A percentile compares a stretch with the other conserved stretches of the same genome.
These are phyloP conservation scores for Xylaria bambusicola DNA, from an alignment of 495 filamentous ascomycete genomes.

Conservation along the genomic window DNA sequence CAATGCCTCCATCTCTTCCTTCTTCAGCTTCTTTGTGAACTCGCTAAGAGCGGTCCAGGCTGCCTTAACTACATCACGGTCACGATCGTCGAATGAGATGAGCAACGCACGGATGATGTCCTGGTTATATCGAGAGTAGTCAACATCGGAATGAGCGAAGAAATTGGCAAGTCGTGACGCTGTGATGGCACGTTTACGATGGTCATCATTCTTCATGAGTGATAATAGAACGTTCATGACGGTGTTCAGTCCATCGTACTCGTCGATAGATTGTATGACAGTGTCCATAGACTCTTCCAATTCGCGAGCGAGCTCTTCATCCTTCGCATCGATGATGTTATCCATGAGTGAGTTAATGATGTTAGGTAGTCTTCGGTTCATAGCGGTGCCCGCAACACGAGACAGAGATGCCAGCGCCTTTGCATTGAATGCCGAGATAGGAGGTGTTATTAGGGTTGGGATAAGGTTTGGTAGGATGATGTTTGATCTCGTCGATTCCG, in stretches of 20 bases:
- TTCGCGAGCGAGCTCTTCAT: constrained; percentile 72
- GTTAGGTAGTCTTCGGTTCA: constrained; percentile 83
- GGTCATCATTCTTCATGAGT: constrained; percentile 89
- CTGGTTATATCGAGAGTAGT: constrained; percentile 92
- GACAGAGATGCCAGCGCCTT: constrained; percentile 89
- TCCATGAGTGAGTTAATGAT: constrained; percentile 95
- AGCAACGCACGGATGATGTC: constrained; percentile 87
- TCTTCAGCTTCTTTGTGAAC: constrained; percentile 84
- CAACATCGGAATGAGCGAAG: constrained; percentile 77
- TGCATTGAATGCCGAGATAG: constrained; percentile 94
- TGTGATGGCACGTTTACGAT: constrained; percentile 75
- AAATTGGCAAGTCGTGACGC: constrained; percentile 83
- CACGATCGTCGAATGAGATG: constrained; percentile 87
- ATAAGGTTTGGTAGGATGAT: constrained; percentile 96
- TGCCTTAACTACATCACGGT: constrained; percentile 83
- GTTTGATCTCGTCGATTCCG: constrained; percentile 89
- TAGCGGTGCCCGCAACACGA: constrained; percentile 81
- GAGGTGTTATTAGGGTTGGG: constrained; percentile 82
- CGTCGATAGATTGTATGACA: constrained; percentile 89
- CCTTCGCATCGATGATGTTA: constrained; percentile 75
- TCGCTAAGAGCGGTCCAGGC: constrained; percentile 88
- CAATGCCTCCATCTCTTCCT: constrained; percentile 98
- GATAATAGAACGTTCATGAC: constrained; percentile 89
- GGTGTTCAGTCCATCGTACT: constrained; percentile 91
- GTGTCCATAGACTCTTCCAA: constrained; percentile 80